Base-by-base conservation (phyloP, 2,329 filamentous ascomycete species). In the Aspergillus sp. region DNA sequence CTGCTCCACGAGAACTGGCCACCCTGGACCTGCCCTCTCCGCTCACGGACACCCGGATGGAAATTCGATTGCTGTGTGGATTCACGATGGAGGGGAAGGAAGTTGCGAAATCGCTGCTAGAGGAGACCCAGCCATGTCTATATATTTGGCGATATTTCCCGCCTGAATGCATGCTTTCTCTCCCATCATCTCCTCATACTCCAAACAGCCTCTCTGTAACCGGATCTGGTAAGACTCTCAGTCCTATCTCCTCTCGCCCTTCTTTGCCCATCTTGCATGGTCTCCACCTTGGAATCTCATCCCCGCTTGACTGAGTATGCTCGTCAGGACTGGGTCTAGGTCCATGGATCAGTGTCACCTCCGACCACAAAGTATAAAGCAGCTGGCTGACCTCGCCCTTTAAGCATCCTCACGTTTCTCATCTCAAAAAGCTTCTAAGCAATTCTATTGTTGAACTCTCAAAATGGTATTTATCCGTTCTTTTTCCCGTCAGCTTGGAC, bases 401-500 rank as follows among this genome's bases (percentile, higher is more conserved):
- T 20, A 30, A 30, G 54, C 42, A 47, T 41, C 44, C 26, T 36
- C 49, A 36, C 36, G 38, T 39, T 42, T 41, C 26, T 22, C 39
- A 15, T 43, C n/a, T n/a, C n/a, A 15, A 53, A 39, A 43, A 30
- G 17, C 45, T 41, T 48, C n/a, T 36, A 48, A 51, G 38, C 48
- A 32, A 42, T 30, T 47, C n/a, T 17, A 17, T 53, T 53, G 18
- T 53, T 53, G 17, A 49, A 49, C 24, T 30, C 72, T 77, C 78
- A 82, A 66, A 76, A 83, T 83, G 81, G 81, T 83, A 88, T 85
- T 89, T 82, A 72, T 83, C 72, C 83, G 84, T 74, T 84, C 83
- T 70, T 77, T 83, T 71, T 78, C 83, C 58, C 81, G 84, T 73
- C 78, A 72, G 58, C 67, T 85, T 61, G 78, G 79, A 66, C 82